phyloP scores from a whole-genome alignment of 2,329 filamentous ascomycete genomes.

The Ceratocystis harringtonii region DNA sequence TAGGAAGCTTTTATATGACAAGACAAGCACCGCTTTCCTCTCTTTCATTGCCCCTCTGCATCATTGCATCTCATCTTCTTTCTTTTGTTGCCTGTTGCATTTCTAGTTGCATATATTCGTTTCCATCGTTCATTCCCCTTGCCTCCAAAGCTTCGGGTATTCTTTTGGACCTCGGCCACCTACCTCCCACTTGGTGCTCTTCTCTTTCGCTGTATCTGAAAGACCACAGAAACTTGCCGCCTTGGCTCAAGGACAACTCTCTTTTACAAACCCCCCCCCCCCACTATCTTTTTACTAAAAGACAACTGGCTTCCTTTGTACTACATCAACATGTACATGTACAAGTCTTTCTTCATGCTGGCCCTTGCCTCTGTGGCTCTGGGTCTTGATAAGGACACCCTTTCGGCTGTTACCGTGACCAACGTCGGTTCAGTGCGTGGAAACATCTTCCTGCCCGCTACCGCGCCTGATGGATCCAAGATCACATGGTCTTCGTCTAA shows the following conservation, averaged over 20 bases:
- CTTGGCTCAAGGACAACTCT: not conserved
- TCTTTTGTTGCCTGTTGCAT: not conserved
- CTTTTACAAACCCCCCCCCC: not conserved
- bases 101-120: not conserved
- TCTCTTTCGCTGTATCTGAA: not conserved
- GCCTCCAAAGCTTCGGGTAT: not conserved
- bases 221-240: not conserved
- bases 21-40: not conserved
- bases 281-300: not conserved
- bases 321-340: conserved; percentile 6
- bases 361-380: conserved; percentile 11
- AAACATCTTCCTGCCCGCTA: conserved; percentile 26
- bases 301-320: not conserved
- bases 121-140: not conserved
- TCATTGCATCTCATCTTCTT: not conserved
- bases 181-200: not conserved
- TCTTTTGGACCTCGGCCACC: not conserved
- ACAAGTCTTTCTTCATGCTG: conserved; percentile 7
- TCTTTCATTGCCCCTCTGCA: not conserved
- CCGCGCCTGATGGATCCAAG: conserved; percentile 21
- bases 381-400: conserved; percentile 16
- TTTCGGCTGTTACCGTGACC: conserved; percentile 21
- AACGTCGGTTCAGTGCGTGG: conserved; percentile 28
- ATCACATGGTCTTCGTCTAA: conserved; percentile 27
- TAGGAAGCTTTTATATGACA: not conserved